These are phyloP conservation scores for Alternaria arbusti DNA, from an alignment of 2,329 filamentous ascomycete species.

Conservation along the genomic window DNA sequence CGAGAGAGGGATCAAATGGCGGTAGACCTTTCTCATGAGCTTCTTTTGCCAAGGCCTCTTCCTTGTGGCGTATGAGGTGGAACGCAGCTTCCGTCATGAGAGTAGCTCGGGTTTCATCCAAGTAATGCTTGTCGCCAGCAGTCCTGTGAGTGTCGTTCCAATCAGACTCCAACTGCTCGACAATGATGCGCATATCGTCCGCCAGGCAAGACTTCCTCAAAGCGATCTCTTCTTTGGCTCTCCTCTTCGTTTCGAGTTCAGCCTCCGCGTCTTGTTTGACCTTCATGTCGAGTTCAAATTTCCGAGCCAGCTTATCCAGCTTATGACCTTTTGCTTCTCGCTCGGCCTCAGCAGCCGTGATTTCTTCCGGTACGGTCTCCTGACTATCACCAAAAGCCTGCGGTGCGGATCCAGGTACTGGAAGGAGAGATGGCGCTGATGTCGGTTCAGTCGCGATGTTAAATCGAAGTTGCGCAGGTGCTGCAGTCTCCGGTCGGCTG, in stretches of 20 bases:
- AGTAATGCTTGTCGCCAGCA: background rate
- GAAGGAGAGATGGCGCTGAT: background rate
- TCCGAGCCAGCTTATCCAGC: background rate
- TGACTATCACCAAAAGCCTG: too few species aligned
- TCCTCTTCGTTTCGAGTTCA: background rate
- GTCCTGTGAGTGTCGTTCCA: background rate
- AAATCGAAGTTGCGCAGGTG: background rate
- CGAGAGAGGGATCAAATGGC: background rate
- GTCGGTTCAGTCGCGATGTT: background rate
- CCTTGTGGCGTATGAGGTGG: background rate
- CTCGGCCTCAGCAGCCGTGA: background rate
- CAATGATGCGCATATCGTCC: background rate
- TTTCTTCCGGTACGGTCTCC: background rate
- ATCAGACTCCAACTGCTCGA: background rate
- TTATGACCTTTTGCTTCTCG: background rate
- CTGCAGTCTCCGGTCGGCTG: too few species aligned
- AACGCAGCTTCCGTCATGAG: constrained; percentile 1
- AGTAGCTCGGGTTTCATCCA: background rate
- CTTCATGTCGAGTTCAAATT: background rate
- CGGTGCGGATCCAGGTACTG: background rate
- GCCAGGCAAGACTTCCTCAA: background rate
- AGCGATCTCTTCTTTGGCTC: background rate
- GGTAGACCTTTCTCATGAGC: background rate
- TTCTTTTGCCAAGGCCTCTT: background rate
- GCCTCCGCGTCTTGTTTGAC: background rate